A percentile compares a stretch with the other conserved stretches of the same genome.
Evolutionary conservation across 768 basidiomycete genomes (phyloP).

Genomic region (Hygrophorus pudorinus): DNA sequence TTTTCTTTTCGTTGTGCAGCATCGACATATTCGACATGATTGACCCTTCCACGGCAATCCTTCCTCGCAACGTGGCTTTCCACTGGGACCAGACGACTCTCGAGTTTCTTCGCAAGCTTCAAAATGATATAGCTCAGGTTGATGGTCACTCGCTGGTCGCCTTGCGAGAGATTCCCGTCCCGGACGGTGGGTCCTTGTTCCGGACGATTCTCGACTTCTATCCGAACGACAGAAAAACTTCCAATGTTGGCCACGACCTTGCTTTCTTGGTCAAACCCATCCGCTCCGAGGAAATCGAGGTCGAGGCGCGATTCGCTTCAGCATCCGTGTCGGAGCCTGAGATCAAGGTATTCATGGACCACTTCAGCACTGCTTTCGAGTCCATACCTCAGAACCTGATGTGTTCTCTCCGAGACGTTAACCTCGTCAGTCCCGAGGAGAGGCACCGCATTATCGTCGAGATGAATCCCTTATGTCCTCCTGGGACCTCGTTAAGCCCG

Average conservation of each 20-base stretch:
- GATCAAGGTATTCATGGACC: neutral
- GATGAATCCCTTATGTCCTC: neutral
- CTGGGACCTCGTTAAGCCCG: neutral
- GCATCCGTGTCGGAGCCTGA: neutral
- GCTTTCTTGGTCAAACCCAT: neutral
- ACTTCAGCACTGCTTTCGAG: neutral
- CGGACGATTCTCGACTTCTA: constrained; percentile 1
- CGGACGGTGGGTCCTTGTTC: neutral
- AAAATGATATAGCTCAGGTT: neutral
- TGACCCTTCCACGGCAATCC: neutral
- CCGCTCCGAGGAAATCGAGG: neutral
- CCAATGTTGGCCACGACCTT: neutral
- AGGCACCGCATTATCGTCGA: neutral
- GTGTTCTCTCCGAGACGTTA: neutral
- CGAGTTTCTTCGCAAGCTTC: neutral
- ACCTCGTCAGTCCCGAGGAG: neutral
- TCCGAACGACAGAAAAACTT: neutral
- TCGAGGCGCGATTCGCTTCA: constrained; percentile 1
- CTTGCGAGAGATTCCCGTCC: neutral
- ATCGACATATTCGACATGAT: neutral
- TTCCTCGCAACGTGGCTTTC: constrained; percentile 1
- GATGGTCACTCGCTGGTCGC: neutral
- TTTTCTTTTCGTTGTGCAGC: neutral
- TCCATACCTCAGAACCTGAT: neutral
- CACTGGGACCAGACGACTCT: constrained; percentile 2